Base-by-base conservation (phyloP, 2,329 filamentous ascomycete species). In the Cryphonectria nitschkei region DNA sequence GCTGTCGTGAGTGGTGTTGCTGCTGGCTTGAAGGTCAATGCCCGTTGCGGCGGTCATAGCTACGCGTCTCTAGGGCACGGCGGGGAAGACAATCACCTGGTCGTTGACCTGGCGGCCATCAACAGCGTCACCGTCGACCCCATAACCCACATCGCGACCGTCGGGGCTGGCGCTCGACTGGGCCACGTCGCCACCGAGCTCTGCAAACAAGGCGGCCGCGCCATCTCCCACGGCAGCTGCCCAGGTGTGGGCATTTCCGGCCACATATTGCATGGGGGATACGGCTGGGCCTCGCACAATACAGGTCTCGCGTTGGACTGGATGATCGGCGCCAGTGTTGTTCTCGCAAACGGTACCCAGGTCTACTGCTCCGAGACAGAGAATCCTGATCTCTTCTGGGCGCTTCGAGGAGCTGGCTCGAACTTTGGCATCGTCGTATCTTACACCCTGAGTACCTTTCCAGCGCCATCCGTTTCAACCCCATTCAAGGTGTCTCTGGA, bases 201-300 rank as follows among this genome's bases (percentile, higher is more conserved):
- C 4, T 81, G 79, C 65, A 75, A 76, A 22, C 79, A 83, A 66
- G 80, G 79, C 0, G 75, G 71, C 74, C 82, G 76, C 19, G 85
- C 82, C 2, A 78, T 88, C 4, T 79, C 83, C 37, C 85, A 87
- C 65, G 85, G 86, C n/a, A 86, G 85, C 0, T 87, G 86, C 73
- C 84, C 86, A 3, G 84, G 82, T 3, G 82, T 83, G 50, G 82
- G 82, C 2, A 75, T 82, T 16, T 79, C 78, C 3, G 82, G 82
- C 0, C 82, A 84, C 66, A 74, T 77, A 4, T 76, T 83, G 11
- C 81, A 82, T 69, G 82, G 82, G 46, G 80, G 81, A 8, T 82
- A 81, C 68, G 81, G 81, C 1, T 75, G 81, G 67, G 78, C 78
- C 69, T 82, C 81, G 2, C 78, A 80, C 71, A 80, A 77, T 32